Base-by-base conservation (phyloP, 2,329 filamentous ascomycete species). In the Lithohypha guttulata region DNA sequence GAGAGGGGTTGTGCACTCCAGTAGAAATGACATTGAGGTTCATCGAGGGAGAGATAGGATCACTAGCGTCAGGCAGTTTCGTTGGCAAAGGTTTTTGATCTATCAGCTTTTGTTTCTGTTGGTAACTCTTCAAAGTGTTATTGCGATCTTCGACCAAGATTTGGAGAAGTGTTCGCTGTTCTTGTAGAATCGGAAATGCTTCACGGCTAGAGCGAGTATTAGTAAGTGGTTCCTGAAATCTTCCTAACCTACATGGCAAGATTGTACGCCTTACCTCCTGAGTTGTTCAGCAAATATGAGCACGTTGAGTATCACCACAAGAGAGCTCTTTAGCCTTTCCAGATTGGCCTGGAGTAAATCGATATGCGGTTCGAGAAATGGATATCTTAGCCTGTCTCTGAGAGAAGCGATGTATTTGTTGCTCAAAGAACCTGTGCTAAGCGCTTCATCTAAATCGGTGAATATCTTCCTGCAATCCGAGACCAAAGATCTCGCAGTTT, bases 91-190 rank as follows among this genome's bases (percentile, higher is more conserved):
- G 10, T n/a, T 17, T 14, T 17, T 22, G 11, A 14, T 20, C 22
- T n/a, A 27, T 34, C 3, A 14, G 20, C 6, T 28, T 26, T 15
- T 19, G 15, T 10, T 15, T 21, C 17, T 39, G 14, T 23, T 31
- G 11, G 22, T 27, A 31, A 8, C 27, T 14, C 9, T 23, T 29
- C n/a, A 22, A 25, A 22, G 28, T 28, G 22, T 34, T 18, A n/a
- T 36, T 18, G 8, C 26, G 52, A 56, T 59, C 64, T 62, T 66
- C 63, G 52, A 52, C 53, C 47, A 51, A 51, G 34, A 43, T 48
- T 52, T 54, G 62, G 63, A 68, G 72, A 63, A 68, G 63, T 62
- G 34, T 26, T 36, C 27, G 27, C 17, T 32, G 22, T 21, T 49
- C 49, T 46, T 33, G 49, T 13, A 39, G 26, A 15, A 31, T 30